These are phyloP conservation scores for Calocybe cyanea DNA, from an alignment of 768 basidiomycete genomes.

Conservation along the genomic window DNA sequence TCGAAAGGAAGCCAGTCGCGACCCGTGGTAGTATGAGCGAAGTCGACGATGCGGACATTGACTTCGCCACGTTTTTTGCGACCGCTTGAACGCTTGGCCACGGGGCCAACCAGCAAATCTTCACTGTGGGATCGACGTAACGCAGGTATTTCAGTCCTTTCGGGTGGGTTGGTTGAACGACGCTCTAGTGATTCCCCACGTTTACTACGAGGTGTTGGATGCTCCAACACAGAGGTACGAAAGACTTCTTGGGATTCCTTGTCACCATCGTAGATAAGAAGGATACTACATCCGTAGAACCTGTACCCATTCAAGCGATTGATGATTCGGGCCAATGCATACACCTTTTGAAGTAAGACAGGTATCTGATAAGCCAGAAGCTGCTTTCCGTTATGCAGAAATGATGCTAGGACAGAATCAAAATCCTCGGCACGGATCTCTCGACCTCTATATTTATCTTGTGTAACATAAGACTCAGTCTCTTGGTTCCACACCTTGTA, in stretches of 20 bases:
- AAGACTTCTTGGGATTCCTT: slow-evolving; percentile 78
- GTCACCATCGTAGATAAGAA: slow-evolving; percentile 98
- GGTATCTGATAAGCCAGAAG: slow-evolving; percentile 93
- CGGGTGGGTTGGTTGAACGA: slow-evolving; percentile 36
- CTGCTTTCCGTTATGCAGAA: slow-evolving; percentile 79
- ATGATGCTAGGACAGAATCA: slow-evolving; percentile 73
- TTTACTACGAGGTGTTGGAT: slow-evolving; percentile 65
- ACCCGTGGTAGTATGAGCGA: slow-evolving; percentile 97
- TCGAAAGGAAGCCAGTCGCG: slow-evolving; percentile 79
- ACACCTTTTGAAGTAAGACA: slow-evolving; percentile 83
- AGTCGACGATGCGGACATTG: slow-evolving; percentile 95
- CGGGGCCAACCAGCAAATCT: slow-evolving; percentile 67
- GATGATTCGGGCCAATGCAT: slow-evolving; percentile 90
- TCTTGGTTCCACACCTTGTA: slow-evolving; percentile 87
- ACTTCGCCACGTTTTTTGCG: slow-evolving; percentile 85
- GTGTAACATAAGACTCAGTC: slow-evolving; percentile 81
- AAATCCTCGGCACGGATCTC: slow-evolving; percentile 88
- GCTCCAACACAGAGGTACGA: slow-evolving; percentile 56
- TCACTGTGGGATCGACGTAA: slow-evolving; percentile 79
- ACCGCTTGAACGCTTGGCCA: slow-evolving; percentile 58
- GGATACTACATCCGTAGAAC: slow-evolving; percentile 95
- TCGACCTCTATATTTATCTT: slow-evolving; percentile 96
- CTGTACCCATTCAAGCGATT: slow-evolving; percentile 90
- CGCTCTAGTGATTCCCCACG: slow-evolving; percentile 79
- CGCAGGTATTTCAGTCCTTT: slow-evolving; percentile 38